Percentiles rank a stretch among this genome's conserved stretches.
phyloP scores from a whole-genome alignment of 345 rosid genomes.

The Mangifera indica region DNA sequence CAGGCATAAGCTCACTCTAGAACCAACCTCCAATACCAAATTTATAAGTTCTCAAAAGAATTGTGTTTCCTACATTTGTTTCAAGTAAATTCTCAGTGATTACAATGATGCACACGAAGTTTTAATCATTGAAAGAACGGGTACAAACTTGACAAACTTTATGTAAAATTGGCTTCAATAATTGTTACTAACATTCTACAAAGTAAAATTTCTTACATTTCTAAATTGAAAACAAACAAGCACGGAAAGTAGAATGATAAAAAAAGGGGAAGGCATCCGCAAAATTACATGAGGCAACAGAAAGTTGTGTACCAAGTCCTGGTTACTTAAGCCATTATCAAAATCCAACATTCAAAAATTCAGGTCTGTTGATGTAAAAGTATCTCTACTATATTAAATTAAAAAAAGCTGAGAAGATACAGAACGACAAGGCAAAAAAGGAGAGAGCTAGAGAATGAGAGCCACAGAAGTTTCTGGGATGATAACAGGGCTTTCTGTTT shows the following conservation, averaged over 20 bases:
- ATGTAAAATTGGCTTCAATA: conserved; percentile 22
- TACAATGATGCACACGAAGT: too few relatives aligned
- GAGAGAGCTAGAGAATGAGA: conserved; percentile 15
- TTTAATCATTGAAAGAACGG: conserved; percentile 11
- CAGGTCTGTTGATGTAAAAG: conserved; percentile 1
- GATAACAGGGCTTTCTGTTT: not conserved
- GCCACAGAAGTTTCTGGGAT: not conserved
- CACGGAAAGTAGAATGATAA: conserved; percentile 32
- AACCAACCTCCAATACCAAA: conserved; percentile 34
- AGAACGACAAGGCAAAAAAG: not conserved
- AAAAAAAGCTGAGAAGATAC: not conserved
- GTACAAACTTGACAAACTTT: not conserved
- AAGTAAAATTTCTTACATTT: conserved; percentile 22
- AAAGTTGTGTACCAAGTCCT: conserved; percentile 30
- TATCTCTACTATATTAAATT: not conserved
- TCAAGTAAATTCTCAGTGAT: conserved; percentile 25
- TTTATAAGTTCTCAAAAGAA: conserved; percentile 31
- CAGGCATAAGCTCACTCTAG: conserved; percentile 84
- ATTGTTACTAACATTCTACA: conserved; percentile 27
- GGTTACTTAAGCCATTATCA: conserved; percentile 22
- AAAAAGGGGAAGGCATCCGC: conserved; percentile 60
- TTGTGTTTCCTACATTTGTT: conserved; percentile 54
- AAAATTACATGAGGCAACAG: conserved; percentile 36
- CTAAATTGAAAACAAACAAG: conserved; percentile 24
- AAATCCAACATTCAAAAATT: conserved; percentile 18